A percentile compares a stretch with the other conserved stretches of the same genome.
Conservation (phyloP, 495 filamentous ascomycete species). For the Halenospora varia region DNA sequence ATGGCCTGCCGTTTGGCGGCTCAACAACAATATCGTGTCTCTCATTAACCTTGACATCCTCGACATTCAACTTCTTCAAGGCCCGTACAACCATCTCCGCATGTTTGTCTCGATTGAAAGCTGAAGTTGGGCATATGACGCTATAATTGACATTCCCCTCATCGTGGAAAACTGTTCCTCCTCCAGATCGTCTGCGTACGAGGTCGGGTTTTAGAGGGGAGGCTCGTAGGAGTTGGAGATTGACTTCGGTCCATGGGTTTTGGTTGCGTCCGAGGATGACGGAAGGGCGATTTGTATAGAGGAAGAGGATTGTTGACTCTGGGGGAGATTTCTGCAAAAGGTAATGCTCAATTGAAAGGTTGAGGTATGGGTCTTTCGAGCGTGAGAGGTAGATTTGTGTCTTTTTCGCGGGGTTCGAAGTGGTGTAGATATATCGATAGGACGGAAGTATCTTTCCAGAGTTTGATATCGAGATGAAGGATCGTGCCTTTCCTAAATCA, state of each 20-base stretch:
- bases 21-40: constrained; percentile 90
- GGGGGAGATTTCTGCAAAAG: constrained; percentile 68
- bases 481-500: neutral
- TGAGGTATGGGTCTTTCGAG: constrained; percentile 74
- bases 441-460: too few species aligned
- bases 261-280: constrained; percentile 94
- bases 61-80: constrained; percentile 49
- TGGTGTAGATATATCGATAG: too few species aligned
- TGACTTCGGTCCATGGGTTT: constrained; percentile 92
- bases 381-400: constrained; percentile 72
- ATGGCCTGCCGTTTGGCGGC: constrained; percentile 32
- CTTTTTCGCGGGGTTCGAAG: constrained; percentile 14
- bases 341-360: constrained; percentile 93
- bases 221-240: constrained; percentile 46
- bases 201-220: constrained; percentile 38
- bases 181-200: constrained; percentile 80
- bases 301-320: constrained; percentile 72
- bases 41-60: constrained; percentile 67
- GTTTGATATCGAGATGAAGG: neutral
- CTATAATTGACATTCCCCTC: constrained; percentile 88
- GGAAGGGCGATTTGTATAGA: constrained; percentile 83
- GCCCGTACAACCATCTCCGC: constrained; percentile 87
- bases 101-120: constrained; percentile 81
- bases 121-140: constrained; percentile 71
- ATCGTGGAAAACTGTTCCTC: constrained; percentile 93